Evolutionary conservation across 73 alveolate species (phyloP).

Genomic region (Uronychia setigera): DNA sequence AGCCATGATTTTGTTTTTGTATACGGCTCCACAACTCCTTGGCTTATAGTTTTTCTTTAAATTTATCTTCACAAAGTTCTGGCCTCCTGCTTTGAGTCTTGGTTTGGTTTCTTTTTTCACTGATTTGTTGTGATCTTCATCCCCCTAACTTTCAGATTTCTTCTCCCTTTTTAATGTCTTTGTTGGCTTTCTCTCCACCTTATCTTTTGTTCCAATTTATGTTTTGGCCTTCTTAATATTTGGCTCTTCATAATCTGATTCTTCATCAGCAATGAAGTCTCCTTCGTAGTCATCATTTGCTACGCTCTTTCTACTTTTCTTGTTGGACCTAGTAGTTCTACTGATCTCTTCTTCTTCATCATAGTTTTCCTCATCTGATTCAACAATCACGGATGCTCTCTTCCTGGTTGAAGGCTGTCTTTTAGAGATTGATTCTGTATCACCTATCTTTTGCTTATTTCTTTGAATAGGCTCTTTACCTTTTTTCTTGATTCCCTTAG

Average conservation of each 20-base stretch:
- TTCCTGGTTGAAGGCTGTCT: no score
- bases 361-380: no score
- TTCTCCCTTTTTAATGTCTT: neutral
- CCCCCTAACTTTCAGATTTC: slow-evolving; percentile 1
- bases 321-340: neutral
- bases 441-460: no score
- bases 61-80: slow-evolving; percentile 42
- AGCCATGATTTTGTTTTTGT: slow-evolving; percentile 43
- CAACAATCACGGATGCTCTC: no score
- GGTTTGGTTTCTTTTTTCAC: slow-evolving; percentile 4
- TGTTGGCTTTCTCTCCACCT: neutral
- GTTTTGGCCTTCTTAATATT: neutral
- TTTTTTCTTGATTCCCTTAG: neutral
- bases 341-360: no score
- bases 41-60: slow-evolving; percentile 28
- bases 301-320: neutral
- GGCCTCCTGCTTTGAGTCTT: neutral
- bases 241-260: neutral
- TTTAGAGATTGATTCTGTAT: no score
- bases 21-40: slow-evolving; percentile 31
- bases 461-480: neutral
- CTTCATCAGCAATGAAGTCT: no score
- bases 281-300: no score
- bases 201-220: neutral
- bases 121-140: no score